These are phyloP conservation scores for Gossypioides kirkii DNA, from an alignment of 345 rosid species.

Conservation along the genomic window DNA sequence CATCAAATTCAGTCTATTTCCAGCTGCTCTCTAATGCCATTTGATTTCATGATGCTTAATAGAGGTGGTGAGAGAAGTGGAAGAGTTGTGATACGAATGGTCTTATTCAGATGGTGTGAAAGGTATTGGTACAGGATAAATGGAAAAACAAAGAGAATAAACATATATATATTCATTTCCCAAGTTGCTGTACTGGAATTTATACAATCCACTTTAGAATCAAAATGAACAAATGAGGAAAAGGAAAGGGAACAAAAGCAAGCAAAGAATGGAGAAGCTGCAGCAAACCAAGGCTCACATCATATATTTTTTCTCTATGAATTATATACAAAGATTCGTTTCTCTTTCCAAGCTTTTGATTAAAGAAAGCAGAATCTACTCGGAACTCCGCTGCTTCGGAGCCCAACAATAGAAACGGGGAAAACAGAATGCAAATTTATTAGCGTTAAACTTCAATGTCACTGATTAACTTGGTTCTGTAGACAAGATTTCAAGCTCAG, in stretches of 20 bases:
- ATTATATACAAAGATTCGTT: constrained; percentile 15
- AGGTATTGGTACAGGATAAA: not conserved
- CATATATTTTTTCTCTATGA: not conserved
- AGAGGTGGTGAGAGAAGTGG: not conserved
- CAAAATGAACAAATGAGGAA: constrained; percentile 3
- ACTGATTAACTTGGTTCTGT: constrained; percentile 37
- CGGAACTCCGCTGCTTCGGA: not conserved
- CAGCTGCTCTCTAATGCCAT: not conserved
- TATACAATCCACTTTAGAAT: not conserved
- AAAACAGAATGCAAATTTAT: not conserved
- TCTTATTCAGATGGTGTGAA: not conserved
- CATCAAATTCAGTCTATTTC: not conserved
- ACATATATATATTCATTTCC: constrained; percentile 21
- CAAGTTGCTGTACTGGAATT: not conserved
- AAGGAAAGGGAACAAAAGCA: not conserved
- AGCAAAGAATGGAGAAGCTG: not conserved
- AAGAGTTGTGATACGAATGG: not conserved
- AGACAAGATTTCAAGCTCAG: constrained; percentile 86
- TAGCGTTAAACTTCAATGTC: not conserved
- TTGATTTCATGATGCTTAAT: not conserved
- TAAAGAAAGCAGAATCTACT: constrained; percentile 1
- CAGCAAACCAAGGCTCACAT: not conserved
- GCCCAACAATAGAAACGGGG: not conserved
- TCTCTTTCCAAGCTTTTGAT: not conserved
- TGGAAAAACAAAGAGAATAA: not conserved